Base-by-base conservation (phyloP, 2,329 filamentous ascomycete species). In the Xylariaceae sp. region DNA sequence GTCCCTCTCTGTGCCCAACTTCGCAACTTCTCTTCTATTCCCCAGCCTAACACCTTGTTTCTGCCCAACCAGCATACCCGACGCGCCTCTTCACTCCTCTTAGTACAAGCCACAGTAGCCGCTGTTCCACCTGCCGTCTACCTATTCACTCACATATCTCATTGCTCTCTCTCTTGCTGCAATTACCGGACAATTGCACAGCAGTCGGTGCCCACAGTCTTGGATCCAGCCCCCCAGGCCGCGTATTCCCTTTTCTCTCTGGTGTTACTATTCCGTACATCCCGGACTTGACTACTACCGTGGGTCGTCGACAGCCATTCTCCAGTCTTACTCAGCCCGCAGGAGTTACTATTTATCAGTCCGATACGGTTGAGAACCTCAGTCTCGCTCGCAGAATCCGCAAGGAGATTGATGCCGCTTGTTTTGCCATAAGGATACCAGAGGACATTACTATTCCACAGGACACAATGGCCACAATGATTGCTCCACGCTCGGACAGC, bases 381-480 rank as follows among this genome's bases (percentile, higher is more conserved):
- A 68, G 65, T 67, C 67, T 67, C 67, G 64, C 59, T 30, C 23
- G 23, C 23, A 30, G 64, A 56, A 62, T 61, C 67, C 67, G 57
- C 62, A 64, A 66, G 65, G 65, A 67, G 60, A 30, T 64, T 62
- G 58, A 58, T 63, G 37, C 37, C 59, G 35, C 17, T 62, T 62
- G 58, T 68, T 66, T 70, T 69, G 67, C 74, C 76, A 71, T 70
- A 78, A 30, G 75, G 78, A 74, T 77, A 67, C 62, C 57, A 62
- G 60, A 63, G 66, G 65, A 66, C 59, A 58, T 61, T 55, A 59
- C 62, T 67, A 66, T 66, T 64, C 73, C 73, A 68, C 70, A 76
- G 75, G 77, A 73, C 23, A 76, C 72, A 72, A 81, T 81, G 78
- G 77, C 78, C 75, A 73, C 77, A 72, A 72, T 79, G 73, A 73